Conservation (phyloP, 2,329 filamentous ascomycete species). For the Phaeosphaeria sp. region DNA sequence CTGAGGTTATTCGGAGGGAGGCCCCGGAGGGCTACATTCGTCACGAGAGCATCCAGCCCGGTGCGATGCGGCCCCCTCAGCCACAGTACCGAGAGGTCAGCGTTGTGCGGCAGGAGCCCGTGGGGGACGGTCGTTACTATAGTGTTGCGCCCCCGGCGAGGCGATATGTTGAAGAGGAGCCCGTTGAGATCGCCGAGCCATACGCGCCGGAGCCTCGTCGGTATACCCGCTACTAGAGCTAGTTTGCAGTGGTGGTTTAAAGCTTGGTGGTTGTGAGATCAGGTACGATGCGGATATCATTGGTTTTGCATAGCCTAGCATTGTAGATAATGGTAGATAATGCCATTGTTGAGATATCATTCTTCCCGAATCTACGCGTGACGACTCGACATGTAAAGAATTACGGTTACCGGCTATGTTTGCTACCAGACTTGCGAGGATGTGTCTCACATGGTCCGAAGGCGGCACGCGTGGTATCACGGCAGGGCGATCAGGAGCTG, state of each 20-base stretch:
- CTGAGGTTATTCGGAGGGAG: conserved; percentile 46
- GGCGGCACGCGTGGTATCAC: neutral
- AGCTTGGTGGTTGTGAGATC: neutral
- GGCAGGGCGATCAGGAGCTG: neutral
- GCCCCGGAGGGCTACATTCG: conserved; percentile 42
- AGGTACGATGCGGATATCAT: neutral
- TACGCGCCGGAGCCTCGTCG: conserved; percentile 40
- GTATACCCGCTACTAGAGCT: conserved; percentile 45
- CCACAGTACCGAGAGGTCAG: conserved; percentile 50
- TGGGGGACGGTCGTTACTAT: conserved; percentile 42
- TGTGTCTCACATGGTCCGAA: neutral
- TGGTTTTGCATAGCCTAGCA: neutral
- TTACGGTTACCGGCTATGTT: neutral
- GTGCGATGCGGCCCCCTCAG: conserved; percentile 39
- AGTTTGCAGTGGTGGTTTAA: neutral
- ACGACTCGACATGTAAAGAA: neutral
- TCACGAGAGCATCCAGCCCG: conserved; percentile 52
- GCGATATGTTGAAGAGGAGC: conserved; percentile 52
- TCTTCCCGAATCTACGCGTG: neutral
- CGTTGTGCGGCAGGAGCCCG: conserved; percentile 46
- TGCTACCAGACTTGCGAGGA: neutral
- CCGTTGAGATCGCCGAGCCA: conserved; percentile 34
- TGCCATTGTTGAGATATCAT: neutral
- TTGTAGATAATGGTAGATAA: neutral
- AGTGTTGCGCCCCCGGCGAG: conserved; percentile 37